phyloP scores from a whole-genome alignment of 176 grass and related monocot species.

The Carex myosuroides region DNA sequence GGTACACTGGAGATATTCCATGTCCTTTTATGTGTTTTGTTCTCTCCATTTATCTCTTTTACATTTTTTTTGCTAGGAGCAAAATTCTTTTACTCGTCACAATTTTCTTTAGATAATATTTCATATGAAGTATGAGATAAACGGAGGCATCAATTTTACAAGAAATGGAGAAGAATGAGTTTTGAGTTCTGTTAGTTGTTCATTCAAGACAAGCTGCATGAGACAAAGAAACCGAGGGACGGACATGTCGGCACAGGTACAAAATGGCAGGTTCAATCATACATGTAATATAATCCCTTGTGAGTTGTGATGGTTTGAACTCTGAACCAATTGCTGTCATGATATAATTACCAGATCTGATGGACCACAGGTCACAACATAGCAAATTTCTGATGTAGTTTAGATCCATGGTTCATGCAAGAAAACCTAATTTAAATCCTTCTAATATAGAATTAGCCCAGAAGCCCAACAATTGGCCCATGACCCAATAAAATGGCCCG shows the following conservation, averaged over 20 bases:
- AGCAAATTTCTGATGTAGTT: background rate
- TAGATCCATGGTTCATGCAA: background rate
- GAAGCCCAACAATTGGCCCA: background rate
- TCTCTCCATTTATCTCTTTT: background rate
- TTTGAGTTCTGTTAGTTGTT: background rate
- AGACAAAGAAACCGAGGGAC: conserved; percentile 1
- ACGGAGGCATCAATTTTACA: background rate
- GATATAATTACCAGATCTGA: conserved; percentile 2
- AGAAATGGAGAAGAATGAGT: background rate
- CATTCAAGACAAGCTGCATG: background rate
- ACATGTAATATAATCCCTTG: background rate
- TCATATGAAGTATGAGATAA: background rate
- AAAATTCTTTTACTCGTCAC: background rate
- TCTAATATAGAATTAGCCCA: background rate
- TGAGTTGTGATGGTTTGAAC: background rate
- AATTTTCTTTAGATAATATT: background rate
- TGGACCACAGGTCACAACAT: conserved; percentile 19
- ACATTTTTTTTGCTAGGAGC: background rate
- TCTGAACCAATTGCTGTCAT: background rate
- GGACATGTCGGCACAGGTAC: background rate
- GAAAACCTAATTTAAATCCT: background rate
- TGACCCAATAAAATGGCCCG: background rate
- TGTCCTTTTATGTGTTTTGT: background rate
- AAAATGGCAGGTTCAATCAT: conserved; percentile 25
- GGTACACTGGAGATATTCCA: background rate